phyloP scores from a whole-genome alignment of 2,329 filamentous ascomycete species.

The Colletotrichum camelliae region DNA sequence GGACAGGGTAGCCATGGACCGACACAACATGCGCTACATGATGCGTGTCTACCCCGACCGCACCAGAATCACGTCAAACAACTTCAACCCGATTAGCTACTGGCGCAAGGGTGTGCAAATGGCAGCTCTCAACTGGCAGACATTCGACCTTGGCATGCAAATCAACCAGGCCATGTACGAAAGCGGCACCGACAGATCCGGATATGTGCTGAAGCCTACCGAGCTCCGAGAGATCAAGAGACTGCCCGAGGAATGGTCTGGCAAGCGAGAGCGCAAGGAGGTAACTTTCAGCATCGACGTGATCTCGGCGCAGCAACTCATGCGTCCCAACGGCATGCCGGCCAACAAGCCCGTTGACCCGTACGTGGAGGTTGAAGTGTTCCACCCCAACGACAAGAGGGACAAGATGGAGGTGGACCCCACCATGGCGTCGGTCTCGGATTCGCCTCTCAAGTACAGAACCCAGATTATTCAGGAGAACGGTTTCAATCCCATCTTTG shows the following conservation, averaged over 20 bases:
- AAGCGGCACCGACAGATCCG: slow-evolving; percentile 82
- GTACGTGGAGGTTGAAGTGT: slow-evolving; percentile 94
- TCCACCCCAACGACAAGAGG: slow-evolving; percentile 90
- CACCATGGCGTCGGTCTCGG: slow-evolving; percentile 47
- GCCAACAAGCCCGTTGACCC: slow-evolving; percentile 81
- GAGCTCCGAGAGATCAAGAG: slow-evolving; percentile 78
- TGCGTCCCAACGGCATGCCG: slow-evolving; percentile 77
- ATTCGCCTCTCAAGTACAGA: slow-evolving; percentile 74
- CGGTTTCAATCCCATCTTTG: slow-evolving; percentile 91
- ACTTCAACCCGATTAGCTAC: slow-evolving; percentile 92
- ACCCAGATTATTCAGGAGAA: slow-evolving; percentile 86
- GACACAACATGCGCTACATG: slow-evolving; percentile 89
- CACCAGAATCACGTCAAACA: slow-evolving; percentile 83
- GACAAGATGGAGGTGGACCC: slow-evolving; percentile 82
- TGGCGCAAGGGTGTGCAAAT: slow-evolving; percentile 98
- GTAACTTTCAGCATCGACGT: slow-evolving; percentile 87
- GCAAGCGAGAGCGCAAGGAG: slow-evolving; percentile 79
- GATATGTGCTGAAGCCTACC: slow-evolving; percentile 92
- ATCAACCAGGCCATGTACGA: slow-evolving; percentile 98
- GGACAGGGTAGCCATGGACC: slow-evolving; percentile 78
- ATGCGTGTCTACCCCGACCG: slow-evolving; percentile 94
- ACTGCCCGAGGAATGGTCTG: slow-evolving; percentile 55
- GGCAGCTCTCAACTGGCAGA: slow-evolving; percentile 98
- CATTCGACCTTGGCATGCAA: slow-evolving; percentile 93
- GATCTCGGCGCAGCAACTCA: slow-evolving; percentile 93